phyloP scores from a whole-genome alignment of 805 yeast species.

The Komagataella pastoris region DNA sequence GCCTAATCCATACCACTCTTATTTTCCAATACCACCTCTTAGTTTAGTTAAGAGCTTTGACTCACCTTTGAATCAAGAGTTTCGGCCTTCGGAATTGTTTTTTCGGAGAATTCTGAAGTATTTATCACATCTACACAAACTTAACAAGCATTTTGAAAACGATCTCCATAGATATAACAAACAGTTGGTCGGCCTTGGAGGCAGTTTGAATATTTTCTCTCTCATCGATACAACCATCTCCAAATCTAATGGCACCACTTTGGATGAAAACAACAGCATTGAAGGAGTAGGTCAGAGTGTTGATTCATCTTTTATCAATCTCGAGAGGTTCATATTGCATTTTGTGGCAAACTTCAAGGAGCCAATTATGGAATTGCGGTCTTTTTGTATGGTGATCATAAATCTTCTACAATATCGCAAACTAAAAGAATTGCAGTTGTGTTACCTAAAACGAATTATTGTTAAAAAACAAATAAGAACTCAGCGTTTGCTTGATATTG shows the following conservation, averaged over 20 bases:
- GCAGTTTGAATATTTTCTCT: constrained; percentile 41
- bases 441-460: constrained; percentile 23
- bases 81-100: constrained; percentile 13
- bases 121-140: constrained; percentile 18
- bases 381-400: constrained; percentile 27
- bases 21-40: constrained; percentile 28
- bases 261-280: constrained; percentile 10
- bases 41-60: constrained; percentile 13
- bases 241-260: constrained; percentile 6
- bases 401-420: constrained; percentile 35
- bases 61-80: constrained; percentile 11
- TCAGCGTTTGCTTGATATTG: constrained; percentile 12
- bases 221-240: constrained; percentile 18
- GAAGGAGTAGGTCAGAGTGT: constrained; percentile 41
- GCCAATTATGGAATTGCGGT: constrained; percentile 33
- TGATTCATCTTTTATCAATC: constrained; percentile 34
- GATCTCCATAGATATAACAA: constrained; percentile 24
- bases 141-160: constrained; percentile 23
- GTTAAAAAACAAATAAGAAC: constrained; percentile 22
- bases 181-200: constrained; percentile 37
- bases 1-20: constrained; percentile 38
- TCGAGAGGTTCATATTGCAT: constrained; percentile 27
- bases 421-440: constrained; percentile 35
- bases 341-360: constrained; percentile 32
- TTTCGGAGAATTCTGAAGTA: constrained; percentile 6